Percentiles rank a stretch among this genome's conserved stretches.
Conservation (phyloP, 148 eudicot genomes). For the Nepenthes gracilis region DNA sequence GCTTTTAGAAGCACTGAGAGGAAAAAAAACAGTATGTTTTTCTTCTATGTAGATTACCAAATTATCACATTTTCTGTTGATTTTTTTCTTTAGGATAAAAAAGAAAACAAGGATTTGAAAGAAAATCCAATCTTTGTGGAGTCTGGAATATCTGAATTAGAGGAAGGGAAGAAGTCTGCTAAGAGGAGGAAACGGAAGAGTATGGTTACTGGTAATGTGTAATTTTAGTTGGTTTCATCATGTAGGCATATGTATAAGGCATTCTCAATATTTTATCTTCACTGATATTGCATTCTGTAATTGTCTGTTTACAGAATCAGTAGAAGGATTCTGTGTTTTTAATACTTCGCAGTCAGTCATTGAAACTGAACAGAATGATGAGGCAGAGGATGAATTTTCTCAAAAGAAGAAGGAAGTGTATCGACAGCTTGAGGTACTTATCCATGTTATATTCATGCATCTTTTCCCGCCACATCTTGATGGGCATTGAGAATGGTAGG, state of each 20-base stretch:
- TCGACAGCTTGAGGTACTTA: constrained; percentile 65
- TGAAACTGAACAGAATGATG: constrained; percentile 22
- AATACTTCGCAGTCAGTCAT: constrained; percentile 32
- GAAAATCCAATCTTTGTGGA: constrained; percentile 16
- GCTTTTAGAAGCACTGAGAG: not conserved
- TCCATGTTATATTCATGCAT: not conserved
- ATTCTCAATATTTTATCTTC: not conserved
- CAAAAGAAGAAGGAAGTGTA: constrained; percentile 48
- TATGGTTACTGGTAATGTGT: constrained; percentile 26
- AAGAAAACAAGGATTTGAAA: constrained; percentile 24
- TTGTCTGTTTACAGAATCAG: constrained; percentile 26
- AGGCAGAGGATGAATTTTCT: constrained; percentile 20
- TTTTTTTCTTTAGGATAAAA: constrained; percentile 38
- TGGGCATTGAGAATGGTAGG: not conserved
- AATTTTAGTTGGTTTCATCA: not conserved
- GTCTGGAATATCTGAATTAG: constrained; percentile 10
- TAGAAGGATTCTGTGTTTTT: constrained; percentile 78
- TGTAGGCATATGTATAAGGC: not conserved
- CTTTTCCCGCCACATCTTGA: not conserved
- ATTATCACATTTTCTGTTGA: not conserved
- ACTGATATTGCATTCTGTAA: not conserved
- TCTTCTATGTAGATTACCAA: not conserved
- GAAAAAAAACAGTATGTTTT: not conserved
- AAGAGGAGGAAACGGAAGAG: constrained; percentile 79
- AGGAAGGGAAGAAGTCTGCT: constrained; percentile 18